Conservation (phyloP, 2,329 filamentous ascomycete genomes). For the Taxawa tesnikishii region DNA sequence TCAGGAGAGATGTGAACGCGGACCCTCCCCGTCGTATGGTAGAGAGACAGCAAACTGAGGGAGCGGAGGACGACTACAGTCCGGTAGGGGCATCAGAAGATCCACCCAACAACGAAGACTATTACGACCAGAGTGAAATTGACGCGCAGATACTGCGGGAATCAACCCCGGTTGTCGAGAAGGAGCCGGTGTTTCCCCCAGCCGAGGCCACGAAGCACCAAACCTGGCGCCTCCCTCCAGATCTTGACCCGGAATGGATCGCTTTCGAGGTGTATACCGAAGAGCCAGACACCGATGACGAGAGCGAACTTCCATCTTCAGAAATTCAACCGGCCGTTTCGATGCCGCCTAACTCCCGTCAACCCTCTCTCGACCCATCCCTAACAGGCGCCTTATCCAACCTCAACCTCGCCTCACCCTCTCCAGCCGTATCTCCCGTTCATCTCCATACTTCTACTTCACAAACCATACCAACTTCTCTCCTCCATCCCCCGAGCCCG, state of each 20-base stretch:
- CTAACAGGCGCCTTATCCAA: slow-evolving; percentile 32
- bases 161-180: slow-evolving; percentile 16
- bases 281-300: slow-evolving; percentile 43
- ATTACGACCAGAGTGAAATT: slow-evolving; percentile 30
- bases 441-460: slow-evolving; percentile 20
- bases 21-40: slow-evolving; percentile 48
- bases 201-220: neutral
- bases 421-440: slow-evolving; percentile 11
- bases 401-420: slow-evolving; percentile 26
- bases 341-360: slow-evolving; percentile 9
- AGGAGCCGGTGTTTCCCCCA: neutral
- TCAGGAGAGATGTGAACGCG: slow-evolving; percentile 60
- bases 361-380: slow-evolving; percentile 26
- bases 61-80: slow-evolving; percentile 9
- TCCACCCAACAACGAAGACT: slow-evolving; percentile 14
- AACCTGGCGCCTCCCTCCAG: slow-evolving; percentile 51
- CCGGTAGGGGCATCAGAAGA: slow-evolving; percentile 1
- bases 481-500: slow-evolving; percentile 18
- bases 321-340: slow-evolving; percentile 2
- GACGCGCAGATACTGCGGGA: slow-evolving; percentile 33
- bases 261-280: slow-evolving; percentile 76
- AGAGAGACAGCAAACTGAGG: slow-evolving; percentile 19
- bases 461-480: slow-evolving; percentile 20
- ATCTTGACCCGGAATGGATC: slow-evolving; percentile 82
- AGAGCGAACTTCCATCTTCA: slow-evolving; percentile 18